Percentiles rank a stretch among this genome's conserved stretches.
phyloP scores from a whole-genome alignment of 352 stramenopile genomes.

The Globisporangium acanthophoron region DNA sequence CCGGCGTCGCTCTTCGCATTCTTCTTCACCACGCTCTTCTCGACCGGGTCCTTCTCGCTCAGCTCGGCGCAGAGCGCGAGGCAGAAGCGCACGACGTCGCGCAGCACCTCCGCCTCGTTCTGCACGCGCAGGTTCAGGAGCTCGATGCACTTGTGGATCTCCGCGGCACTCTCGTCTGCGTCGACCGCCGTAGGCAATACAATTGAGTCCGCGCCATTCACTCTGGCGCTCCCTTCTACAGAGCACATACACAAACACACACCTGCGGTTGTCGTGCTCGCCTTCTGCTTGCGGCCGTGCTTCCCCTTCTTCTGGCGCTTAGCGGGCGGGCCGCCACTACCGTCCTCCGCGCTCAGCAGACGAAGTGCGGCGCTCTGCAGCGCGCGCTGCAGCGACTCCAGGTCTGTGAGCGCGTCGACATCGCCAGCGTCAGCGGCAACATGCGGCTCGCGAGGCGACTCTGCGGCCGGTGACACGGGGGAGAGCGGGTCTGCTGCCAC shows the following conservation, averaged over 20 bases:
- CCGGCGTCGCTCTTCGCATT: neutral
- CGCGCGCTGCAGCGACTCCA: slow-evolving; percentile 36
- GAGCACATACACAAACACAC: slow-evolving; percentile 2
- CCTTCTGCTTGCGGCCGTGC: slow-evolving; percentile 12
- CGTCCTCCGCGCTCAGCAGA: slow-evolving; percentile 19
- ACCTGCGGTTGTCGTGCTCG: neutral
- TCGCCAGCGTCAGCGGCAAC: slow-evolving; percentile 5
- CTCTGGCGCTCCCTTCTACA: too few relatives aligned
- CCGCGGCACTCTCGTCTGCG: slow-evolving; percentile 21
- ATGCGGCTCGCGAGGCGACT: neutral
- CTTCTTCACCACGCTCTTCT: slow-evolving; percentile 17
- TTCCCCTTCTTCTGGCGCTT: slow-evolving; percentile 74
- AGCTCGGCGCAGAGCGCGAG: slow-evolving; percentile 33
- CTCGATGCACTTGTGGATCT: slow-evolving; percentile 33
- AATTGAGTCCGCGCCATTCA: neutral
- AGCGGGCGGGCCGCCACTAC: slow-evolving; percentile 19
- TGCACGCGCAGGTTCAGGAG: slow-evolving; percentile 33
- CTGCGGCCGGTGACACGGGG: slow-evolving; percentile 2
- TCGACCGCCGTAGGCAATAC: neutral
- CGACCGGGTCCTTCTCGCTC: slow-evolving; percentile 33
- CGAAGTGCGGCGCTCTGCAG: slow-evolving; percentile 32
- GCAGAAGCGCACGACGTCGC: slow-evolving; percentile 40
- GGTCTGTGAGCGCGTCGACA: slow-evolving; percentile 27
- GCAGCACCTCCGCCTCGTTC: slow-evolving; percentile 22
- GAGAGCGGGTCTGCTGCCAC: slow-evolving; percentile 2